Evolutionary conservation across 164 flowering plant genomes (phyloP), one percentile per base, ranked within the genome.

Genomic region (Protea cynaroides): DNA sequence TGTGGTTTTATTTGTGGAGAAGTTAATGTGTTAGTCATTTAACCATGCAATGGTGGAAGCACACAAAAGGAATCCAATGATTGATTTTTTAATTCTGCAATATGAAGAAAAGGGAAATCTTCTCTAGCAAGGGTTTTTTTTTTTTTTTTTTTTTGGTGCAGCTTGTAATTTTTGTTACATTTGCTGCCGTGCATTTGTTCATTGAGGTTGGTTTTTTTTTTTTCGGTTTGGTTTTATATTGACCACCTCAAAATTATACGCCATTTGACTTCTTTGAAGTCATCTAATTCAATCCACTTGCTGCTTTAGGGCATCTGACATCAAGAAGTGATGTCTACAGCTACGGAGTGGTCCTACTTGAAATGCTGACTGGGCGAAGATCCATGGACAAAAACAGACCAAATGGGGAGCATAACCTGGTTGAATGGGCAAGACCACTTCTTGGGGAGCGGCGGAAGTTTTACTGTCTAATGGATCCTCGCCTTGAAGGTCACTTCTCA

Each of bases 361-460:
- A 90, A 71, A 88, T 90, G 92, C 68, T 90, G 44, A 85, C 87
- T 44, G 97, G 97, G 11, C 75, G 97, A 71, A 81, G 95, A 74
- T 90, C 97, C 60, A 88, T 90, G 95, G 97, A 90, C 73, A 90
- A 90, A 70, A 86, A 81, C 70, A 76, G 97, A 19, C 97, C 92
- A 18, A 86, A 85, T 62, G 97, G 97, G 18, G 95, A 90, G 63
- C 97, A 90, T 62, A 90, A 88, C 75, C 84, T 90, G 14, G 97
- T 90, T 19, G 95, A 88, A 68, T 90, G 97, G 97, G 97, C 97
- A 17, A 75, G 92, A 52, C 97, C 95, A 13, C 79, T 84, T 78
- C 83, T 90, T 10, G 85, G 89, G 21, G 97, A 90, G 69, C 76
- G 84, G 70, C 81, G 83, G 22, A 79, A 80, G 58, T 90, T 88